Evolutionary conservation across 2,329 filamentous ascomycete genomes (phyloP).

Genomic region (Beauveria asiatica): DNA sequence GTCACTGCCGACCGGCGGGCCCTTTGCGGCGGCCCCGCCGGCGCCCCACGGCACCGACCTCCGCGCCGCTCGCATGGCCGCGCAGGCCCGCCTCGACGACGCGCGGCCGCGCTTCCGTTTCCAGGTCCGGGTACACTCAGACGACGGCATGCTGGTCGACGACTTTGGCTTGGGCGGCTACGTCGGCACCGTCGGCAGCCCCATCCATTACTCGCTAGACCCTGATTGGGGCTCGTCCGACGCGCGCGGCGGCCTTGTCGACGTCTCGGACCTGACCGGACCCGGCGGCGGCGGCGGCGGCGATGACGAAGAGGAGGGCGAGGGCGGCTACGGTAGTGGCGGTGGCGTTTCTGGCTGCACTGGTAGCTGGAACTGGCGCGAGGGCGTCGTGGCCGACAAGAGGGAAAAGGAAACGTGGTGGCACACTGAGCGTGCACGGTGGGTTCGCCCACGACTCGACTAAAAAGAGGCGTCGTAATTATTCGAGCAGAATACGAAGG

Average conservation of each 20-base stretch:
- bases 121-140: constrained; percentile 48
- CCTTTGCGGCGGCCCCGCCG: constrained; percentile 9
- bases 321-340: neutral
- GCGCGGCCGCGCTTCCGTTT: constrained; percentile 47
- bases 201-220: constrained; percentile 51
- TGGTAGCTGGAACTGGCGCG: constrained; percentile 38
- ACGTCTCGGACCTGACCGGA: constrained; percentile 40
- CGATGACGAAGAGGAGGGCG: constrained; percentile 11
- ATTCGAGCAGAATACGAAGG: neutral
- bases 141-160: constrained; percentile 42
- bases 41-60: constrained; percentile 35
- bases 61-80: constrained; percentile 47
- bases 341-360: constrained; percentile 26
- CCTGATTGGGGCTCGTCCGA: constrained; percentile 50
- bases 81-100: constrained; percentile 56
- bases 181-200: constrained; percentile 50
- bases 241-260: constrained; percentile 47
- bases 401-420: constrained; percentile 43
- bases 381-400: constrained; percentile 31
- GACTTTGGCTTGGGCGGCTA: constrained; percentile 51
- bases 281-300: constrained; percentile 17
- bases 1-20: constrained; percentile 18
- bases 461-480: neutral
- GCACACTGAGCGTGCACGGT: constrained; percentile 41
- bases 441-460: constrained; percentile 20